These are phyloP conservation scores for Cryptosporidium ubiquitum DNA, from an alignment of 169 alveolate genomes.

Conservation along the genomic window DNA sequence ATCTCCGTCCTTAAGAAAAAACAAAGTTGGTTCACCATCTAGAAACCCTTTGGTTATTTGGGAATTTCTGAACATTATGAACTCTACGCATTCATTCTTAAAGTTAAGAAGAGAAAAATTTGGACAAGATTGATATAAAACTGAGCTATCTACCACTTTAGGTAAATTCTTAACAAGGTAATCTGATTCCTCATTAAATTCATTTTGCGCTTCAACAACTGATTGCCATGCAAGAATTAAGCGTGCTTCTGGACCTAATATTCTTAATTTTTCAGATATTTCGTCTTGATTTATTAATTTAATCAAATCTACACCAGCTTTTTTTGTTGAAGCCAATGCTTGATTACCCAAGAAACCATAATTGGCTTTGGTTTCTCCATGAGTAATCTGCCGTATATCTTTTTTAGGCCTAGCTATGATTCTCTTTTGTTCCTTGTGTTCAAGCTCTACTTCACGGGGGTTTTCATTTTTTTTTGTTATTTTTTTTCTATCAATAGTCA, in stretches of 20 bases:
- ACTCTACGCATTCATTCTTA: constrained; percentile 10
- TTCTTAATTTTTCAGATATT: constrained; percentile 16
- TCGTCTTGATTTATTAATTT: constrained; percentile 23
- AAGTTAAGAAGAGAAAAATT: constrained; percentile 29
- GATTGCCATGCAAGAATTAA: constrained; percentile 67
- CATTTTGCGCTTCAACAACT: constrained; percentile 57
- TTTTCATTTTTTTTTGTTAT: background rate
- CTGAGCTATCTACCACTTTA: constrained; percentile 4
- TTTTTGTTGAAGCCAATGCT: constrained; percentile 34
- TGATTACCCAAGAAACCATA: background rate
- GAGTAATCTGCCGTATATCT: background rate
- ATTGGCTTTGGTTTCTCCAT: background rate
- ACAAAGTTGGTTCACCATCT: constrained; percentile 41
- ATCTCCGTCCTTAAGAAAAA: constrained; percentile 44
- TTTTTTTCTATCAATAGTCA: background rate
- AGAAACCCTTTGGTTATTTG: constrained; percentile 48
- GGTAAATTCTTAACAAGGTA: constrained; percentile 20
- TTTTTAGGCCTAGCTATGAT: constrained; percentile 61
- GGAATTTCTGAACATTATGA: constrained; percentile 40
- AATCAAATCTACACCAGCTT: constrained; percentile 21
- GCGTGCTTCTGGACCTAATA: constrained; percentile 57
- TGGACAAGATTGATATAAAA: constrained; percentile 33
- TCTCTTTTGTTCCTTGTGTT: constrained; percentile 10
- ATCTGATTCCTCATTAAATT: constrained; percentile 50
- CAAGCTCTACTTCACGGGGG: background rate